These are phyloP conservation scores for Iris pallida DNA, from an alignment of 116 monocot species.

Conservation along the genomic window DNA sequence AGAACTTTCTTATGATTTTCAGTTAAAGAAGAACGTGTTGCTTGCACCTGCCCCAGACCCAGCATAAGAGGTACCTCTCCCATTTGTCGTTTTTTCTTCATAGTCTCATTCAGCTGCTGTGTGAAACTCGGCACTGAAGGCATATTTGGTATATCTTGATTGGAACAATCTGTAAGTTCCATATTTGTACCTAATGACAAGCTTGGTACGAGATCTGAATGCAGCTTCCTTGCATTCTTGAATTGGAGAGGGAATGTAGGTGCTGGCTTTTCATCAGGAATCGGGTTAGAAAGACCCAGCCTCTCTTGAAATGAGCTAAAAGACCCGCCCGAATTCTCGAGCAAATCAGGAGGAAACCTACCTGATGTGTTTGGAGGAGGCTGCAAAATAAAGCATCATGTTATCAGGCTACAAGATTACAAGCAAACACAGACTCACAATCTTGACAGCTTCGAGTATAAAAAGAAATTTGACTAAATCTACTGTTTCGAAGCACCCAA, in stretches of 20 bases:
- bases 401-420: neutral
- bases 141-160: constrained; percentile 43
- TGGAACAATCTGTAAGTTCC: constrained; percentile 19
- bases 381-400: constrained; percentile 27
- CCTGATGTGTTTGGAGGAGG: constrained; percentile 25
- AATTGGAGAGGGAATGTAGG: constrained; percentile 35
- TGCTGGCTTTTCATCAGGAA: constrained; percentile 23
- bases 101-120: constrained; percentile 34
- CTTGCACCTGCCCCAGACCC: constrained; percentile 38
- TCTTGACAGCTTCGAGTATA: no score
- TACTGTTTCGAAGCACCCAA: no score
- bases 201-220: constrained; percentile 48
- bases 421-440: no score
- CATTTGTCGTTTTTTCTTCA: constrained; percentile 56
- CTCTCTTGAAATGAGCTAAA: constrained; percentile 62
- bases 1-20: constrained; percentile 85
- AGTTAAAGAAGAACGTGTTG: constrained; percentile 33
- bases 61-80: constrained; percentile 42
- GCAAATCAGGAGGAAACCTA: constrained; percentile 16
- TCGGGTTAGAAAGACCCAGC: constrained; percentile 45
- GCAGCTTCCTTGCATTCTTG: constrained; percentile 23
- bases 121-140: constrained; percentile 53
- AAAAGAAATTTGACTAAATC: no score
- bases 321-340: constrained; percentile 37
- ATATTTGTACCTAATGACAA: constrained; percentile 46